Percentiles rank a stretch among this genome's conserved stretches.
Evolutionary conservation across 352 stramenopile genomes (phyloP).

Genomic region (Phytophthora podocarpi): DNA sequence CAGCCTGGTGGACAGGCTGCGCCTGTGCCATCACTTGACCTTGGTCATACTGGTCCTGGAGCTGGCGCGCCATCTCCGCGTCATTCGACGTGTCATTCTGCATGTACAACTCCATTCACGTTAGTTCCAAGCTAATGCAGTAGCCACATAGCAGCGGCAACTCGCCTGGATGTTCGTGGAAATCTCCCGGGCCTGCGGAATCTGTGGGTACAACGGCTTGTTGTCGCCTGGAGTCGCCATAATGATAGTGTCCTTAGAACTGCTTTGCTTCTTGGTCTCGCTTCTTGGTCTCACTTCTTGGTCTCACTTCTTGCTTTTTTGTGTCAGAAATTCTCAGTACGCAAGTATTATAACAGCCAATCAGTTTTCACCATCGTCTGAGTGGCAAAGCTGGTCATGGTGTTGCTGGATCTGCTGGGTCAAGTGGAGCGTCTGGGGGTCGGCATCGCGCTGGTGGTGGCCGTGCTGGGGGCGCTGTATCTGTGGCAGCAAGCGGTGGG

Average conservation of each 20-base stretch:
- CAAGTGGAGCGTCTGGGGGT: constrained; percentile 34
- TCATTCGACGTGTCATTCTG: constrained; percentile 49
- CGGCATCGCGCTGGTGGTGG: constrained; percentile 30
- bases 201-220: constrained; percentile 30
- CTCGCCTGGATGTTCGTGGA: constrained; percentile 22
- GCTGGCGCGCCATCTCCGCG: constrained; percentile 54
- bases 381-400: constrained; percentile 16
- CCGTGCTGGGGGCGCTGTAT: constrained; percentile 42
- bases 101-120: not conserved
- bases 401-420: constrained; percentile 16
- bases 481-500: constrained; percentile 29
- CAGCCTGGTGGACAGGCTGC: constrained; percentile 36
- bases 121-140: not conserved
- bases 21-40: constrained; percentile 42
- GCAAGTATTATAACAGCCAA: constrained; percentile 11
- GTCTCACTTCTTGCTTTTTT: constrained; percentile 1
- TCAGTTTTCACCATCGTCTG: not conserved
- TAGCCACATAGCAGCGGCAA: not conserved
- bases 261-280: not conserved
- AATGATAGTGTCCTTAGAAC: too few relatives aligned
- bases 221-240: constrained; percentile 25
- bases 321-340: constrained; percentile 18
- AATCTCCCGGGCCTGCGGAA: constrained; percentile 14
- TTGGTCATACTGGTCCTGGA: constrained; percentile 62
- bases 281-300: constrained; percentile 1